Evolutionary conservation across 2,329 filamentous ascomycete species (phyloP).

Genomic region (Phialocephala subalpina): DNA sequence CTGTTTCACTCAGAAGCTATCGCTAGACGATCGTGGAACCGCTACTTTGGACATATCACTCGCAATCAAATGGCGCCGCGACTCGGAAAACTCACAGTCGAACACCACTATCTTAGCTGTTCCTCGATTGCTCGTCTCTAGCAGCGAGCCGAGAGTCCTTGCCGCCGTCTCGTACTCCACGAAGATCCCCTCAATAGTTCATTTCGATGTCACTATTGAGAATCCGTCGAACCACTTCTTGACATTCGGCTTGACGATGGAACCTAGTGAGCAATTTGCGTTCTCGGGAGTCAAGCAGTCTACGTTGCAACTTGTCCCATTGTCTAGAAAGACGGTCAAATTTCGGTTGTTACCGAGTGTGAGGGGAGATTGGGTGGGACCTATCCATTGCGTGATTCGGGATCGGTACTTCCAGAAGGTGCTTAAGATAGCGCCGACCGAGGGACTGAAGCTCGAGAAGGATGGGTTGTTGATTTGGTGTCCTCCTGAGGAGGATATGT

Average conservation of each 20-base stretch:
- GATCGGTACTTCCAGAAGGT: conserved; percentile 96
- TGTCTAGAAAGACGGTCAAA: conserved; percentile 76
- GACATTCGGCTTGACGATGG: conserved; percentile 91
- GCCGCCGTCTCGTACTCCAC: conserved; percentile 59
- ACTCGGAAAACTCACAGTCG: conserved; percentile 40
- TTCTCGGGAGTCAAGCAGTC: conserved; percentile 89
- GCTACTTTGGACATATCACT: conserved; percentile 79
- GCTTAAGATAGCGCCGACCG: conserved; percentile 80
- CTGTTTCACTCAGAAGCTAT: conserved; percentile 76
- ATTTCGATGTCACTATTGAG: conserved; percentile 78
- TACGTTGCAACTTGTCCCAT: conserved; percentile 81
- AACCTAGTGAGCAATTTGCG: conserved; percentile 89
- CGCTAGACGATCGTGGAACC: conserved; percentile 82
- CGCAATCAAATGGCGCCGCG: conserved; percentile 78
- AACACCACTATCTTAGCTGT: conserved; percentile 77
- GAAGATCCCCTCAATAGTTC: conserved; percentile 42
- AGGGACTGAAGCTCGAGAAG: conserved; percentile 71
- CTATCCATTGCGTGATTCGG: conserved; percentile 74
- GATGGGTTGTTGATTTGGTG: conserved; percentile 72
- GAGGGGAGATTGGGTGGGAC: conserved; percentile 73
- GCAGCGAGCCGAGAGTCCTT: conserved; percentile 83
- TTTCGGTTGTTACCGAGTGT: conserved; percentile 78
- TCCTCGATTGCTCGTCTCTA: conserved; percentile 81
- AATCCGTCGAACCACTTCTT: conserved; percentile 95
- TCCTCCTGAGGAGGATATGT: conserved; percentile 48